Base-by-base conservation (phyloP, 108 stramenopile genomes). In the Skeletonema costatum region DNA sequence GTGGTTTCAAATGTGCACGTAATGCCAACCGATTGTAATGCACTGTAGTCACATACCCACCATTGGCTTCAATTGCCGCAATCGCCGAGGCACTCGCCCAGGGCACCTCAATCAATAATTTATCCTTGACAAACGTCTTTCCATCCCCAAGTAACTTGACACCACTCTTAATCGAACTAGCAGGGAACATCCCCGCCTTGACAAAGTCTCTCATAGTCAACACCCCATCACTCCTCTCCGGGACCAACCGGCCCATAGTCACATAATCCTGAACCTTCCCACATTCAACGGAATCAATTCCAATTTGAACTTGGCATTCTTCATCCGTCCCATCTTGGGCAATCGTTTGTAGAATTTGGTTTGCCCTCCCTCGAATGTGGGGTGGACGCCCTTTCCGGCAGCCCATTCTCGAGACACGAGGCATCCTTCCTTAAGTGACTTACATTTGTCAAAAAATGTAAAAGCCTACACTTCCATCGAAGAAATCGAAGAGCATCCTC, bases 311-410 rank as follows among this genome's bases (percentile, higher is more conserved):
- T 83, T 81, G 64, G 85, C 84, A 75, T 98, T 98, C 61, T 90
- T 98, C 85, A 99, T 98, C 36, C 67, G 61, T 32, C 99, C 99
- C 3, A 94, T 89, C 85, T 99, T 99, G 66, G 99, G 99, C 31
- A 99, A 41, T 12, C 89, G 83, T 66, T 96, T 92, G 88, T 93
- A 92, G 35, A 99, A 84, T 56, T 96, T 97, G 33, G 99, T 99
- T 79, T 99, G 99, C 2, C 99, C 99, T 61, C 99, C 99, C 83
- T 99, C 99, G 73, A 99, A 99, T 21, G 74, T 73, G 17, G 91
- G 81, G 7, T 87, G 86, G 33, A 93, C 87, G n/a, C 93, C 94
- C 42, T 92, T 87, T 17, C 98, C 97, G 14, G 86, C 63, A 33
- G n/a, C n/a, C n/a, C n/a, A n/a, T n/a, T n/a, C n/a, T n/a, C n/a